Conservation (phyloP, 2,329 filamentous ascomycete species). For the Fusarium temperatum region DNA sequence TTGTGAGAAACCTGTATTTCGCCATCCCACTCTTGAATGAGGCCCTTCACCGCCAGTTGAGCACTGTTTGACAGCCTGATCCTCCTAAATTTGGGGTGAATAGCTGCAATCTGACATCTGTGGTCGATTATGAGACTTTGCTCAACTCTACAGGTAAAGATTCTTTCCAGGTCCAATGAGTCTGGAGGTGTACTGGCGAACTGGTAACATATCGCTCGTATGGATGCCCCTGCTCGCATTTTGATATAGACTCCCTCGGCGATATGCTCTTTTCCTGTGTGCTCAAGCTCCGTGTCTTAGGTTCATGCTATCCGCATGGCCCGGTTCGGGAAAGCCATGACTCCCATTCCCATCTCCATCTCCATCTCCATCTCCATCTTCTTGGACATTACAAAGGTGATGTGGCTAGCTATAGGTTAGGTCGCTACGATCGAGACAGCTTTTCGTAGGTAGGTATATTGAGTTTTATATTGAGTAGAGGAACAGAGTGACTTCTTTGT, state of each 20-base stretch:
- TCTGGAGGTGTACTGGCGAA: neutral
- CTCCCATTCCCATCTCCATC: neutral
- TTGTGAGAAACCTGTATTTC: slow-evolving; percentile 19
- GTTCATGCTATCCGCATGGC: neutral
- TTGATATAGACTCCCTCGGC: neutral
- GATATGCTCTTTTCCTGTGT: neutral
- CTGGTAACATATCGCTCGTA: neutral
- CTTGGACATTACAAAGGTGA: neutral
- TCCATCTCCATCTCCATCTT: neutral
- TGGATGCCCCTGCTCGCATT: neutral
- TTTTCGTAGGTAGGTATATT: no score
- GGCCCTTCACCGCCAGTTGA: slow-evolving; percentile 40
- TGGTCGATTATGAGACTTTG: neutral
- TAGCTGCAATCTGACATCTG: slow-evolving; percentile 22
- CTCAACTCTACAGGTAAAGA: neutral
- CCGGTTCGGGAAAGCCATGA: neutral
- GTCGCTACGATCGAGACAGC: neutral
- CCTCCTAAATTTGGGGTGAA: slow-evolving; percentile 14
- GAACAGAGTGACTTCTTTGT: neutral
- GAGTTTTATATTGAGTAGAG: neutral
- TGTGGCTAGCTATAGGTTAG: neutral
- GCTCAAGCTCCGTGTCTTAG: neutral
- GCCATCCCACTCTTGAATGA: slow-evolving; percentile 23
- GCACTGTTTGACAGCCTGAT: slow-evolving; percentile 9
- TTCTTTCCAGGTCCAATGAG: neutral